Evolutionary conservation across 129 eudicot genomes (phyloP), one percentile per base, ranked within the genome.

Genomic region (Saussurea involucrata): DNA sequence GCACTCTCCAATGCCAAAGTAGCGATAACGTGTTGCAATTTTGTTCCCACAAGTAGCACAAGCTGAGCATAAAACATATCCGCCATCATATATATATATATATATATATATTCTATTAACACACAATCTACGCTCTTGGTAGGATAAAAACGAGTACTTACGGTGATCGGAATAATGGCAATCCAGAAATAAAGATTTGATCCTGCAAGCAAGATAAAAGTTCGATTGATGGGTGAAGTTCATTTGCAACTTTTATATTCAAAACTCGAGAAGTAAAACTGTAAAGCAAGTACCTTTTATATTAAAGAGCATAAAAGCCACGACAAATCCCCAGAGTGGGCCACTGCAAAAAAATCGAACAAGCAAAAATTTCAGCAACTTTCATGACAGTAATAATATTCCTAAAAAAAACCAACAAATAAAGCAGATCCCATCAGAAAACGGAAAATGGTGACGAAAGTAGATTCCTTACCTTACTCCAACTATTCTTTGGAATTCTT

Each of bases 181-280:
- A 95, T 92, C 99, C 99, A 95, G 84, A 95, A 92, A 80, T 95
- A 95, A 40, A 95, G 95, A 87, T 95, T 92, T 4, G 99, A 95
- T 83, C 97, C 98, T 94, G 98, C 84, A 85, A 71, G 25, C 29
- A 74, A 72, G 69, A 37, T 32, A 68, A 34, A 18, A 58, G 67
- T 76, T 76, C 4, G 22, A 66, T 73, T 60, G 4, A 8, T 6
- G 6, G 2, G 2, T 22, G 65, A 60, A 60, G 28, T 60, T 60
- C 65, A 21, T 6, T 17, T 60, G 0, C 31, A 17, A 33, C 36
- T 3, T 46, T 28, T 10, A 20, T 69, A 24, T 9, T 4, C 11
- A 21, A 21, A 8, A 60, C 15, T 60, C 27, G 28, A 60, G 28
- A 60, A 60, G 4, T 8, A 60, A 60, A 53, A 53, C 15, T 15